These are phyloP conservation scores for Jamesozyma hellenica DNA, from an alignment of 805 yeast genomes.

Conservation along the genomic window DNA sequence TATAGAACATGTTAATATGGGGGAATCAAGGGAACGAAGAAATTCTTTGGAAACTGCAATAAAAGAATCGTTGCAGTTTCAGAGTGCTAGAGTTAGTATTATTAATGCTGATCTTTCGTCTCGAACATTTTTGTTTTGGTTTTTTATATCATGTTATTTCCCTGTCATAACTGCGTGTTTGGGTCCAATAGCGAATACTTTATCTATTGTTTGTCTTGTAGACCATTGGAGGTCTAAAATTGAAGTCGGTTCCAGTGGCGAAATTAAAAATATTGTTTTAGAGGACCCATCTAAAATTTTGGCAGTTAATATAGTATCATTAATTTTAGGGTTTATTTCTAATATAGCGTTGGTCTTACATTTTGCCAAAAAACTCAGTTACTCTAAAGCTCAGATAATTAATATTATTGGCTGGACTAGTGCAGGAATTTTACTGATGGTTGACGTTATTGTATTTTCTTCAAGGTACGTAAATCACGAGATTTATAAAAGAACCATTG, in stretches of 20 bases:
- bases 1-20: not conserved
- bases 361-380: conserved; percentile 48
- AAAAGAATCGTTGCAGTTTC: conserved; percentile 12
- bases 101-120: conserved; percentile 22
- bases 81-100: conserved; percentile 19
- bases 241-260: conserved; percentile 1
- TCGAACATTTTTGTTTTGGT: conserved; percentile 39
- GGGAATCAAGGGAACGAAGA: not conserved
- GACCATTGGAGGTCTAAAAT: conserved; percentile 48
- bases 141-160: conserved; percentile 52
- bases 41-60: conserved; percentile 2
- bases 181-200: conserved; percentile 70
- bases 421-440: conserved; percentile 46
- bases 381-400: conserved; percentile 49
- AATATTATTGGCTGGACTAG: conserved; percentile 56
- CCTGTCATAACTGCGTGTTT: conserved; percentile 70
- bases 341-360: conserved; percentile 63
- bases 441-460: conserved; percentile 27
- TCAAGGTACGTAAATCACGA: conserved; percentile 13
- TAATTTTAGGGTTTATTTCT: conserved; percentile 56
- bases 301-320: conserved; percentile 50
- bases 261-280: conserved; percentile 7
- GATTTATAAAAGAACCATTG: conserved; percentile 36
- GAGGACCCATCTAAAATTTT: conserved; percentile 36
- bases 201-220: conserved; percentile 60